Evolutionary conservation across 2,329 filamentous ascomycete genomes (phyloP).

Genomic region (Allantophomopsis cytisporea): DNA sequence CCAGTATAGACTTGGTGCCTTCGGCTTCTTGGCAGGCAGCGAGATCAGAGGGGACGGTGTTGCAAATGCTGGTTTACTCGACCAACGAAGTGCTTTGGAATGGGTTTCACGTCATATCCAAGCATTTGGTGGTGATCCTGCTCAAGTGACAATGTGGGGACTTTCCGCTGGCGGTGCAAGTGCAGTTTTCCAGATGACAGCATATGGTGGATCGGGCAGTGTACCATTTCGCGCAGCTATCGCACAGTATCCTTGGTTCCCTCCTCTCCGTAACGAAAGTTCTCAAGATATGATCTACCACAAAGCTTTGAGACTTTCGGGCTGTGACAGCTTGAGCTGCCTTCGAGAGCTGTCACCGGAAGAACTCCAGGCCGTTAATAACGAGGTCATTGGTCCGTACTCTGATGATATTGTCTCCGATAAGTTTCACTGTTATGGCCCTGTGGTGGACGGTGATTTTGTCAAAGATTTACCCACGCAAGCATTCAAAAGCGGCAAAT

Average conservation of each 20-base stretch:
- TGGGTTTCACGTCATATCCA: slow-evolving; percentile 15
- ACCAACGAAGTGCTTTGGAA: slow-evolving; percentile 1
- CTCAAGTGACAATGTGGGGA: slow-evolving; percentile 19
- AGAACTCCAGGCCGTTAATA: not conserved
- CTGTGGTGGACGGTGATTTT: not conserved
- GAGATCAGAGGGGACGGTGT: not conserved
- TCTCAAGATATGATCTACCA: slow-evolving; percentile 17
- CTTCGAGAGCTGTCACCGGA: not conserved
- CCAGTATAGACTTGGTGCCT: not conserved
- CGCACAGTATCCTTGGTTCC: slow-evolving; percentile 21
- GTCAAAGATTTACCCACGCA: not conserved
- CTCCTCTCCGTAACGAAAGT: slow-evolving; percentile 16
- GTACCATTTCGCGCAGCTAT: slow-evolving; percentile 28
- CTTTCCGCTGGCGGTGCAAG: slow-evolving; percentile 14
- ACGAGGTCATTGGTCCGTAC: not conserved
- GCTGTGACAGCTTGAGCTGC: not conserved
- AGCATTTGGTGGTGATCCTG: slow-evolving; percentile 16
- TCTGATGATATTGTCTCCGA: not conserved
- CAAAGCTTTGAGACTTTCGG: slow-evolving; percentile 1
- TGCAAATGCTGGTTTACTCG: slow-evolving; percentile 1
- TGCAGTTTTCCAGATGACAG: slow-evolving; percentile 17
- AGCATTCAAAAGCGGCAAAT: not conserved
- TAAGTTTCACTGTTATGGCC: not conserved
- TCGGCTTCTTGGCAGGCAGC: not conserved
- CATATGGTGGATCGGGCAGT: slow-evolving; percentile 20